These are phyloP conservation scores for Pseudisothecium myosuroides DNA, from an alignment of 225 moss, liverwort and hornwort genomes.

Conservation along the genomic window DNA sequence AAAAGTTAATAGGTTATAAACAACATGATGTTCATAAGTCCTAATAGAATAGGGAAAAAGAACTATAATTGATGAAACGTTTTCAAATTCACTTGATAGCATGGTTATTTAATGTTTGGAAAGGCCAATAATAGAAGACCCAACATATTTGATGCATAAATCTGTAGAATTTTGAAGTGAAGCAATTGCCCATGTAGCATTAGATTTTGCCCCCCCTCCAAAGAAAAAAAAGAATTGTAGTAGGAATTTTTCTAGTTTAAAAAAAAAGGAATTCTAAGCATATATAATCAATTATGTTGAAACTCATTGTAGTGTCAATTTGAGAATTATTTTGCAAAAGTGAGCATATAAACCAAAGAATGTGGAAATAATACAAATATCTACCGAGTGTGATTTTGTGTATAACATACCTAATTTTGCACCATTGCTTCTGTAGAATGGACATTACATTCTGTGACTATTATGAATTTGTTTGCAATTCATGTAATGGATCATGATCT, in stretches of 20 bases:
- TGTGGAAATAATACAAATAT: not conserved
- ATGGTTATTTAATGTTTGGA: not conserved
- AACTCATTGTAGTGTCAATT: fast-evolving
- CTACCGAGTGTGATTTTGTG: not conserved
- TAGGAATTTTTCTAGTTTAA: not conserved
- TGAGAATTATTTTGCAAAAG: not conserved
- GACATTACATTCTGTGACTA: not conserved
- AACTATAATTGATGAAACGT: not conserved
- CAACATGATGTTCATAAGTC: fast-evolving
- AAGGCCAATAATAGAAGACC: not conserved
- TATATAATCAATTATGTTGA: not conserved
- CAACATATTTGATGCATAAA: not conserved
- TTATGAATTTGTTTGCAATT: not conserved
- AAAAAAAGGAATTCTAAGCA: no score
- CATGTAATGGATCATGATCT: not conserved
- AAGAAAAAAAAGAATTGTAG: not conserved
- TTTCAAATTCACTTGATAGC: not conserved
- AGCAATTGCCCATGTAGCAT: not conserved
- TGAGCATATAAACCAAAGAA: not conserved
- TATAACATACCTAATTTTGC: not conserved
- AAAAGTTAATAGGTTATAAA: not conserved
- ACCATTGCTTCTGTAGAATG: not conserved
- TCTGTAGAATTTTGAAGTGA: not conserved
- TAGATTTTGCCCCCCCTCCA: not conserved
- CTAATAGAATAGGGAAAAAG: no score